Evolutionary conservation across 2,329 filamentous ascomycete genomes (phyloP).

Genomic region (Penicillium capsulatum): DNA sequence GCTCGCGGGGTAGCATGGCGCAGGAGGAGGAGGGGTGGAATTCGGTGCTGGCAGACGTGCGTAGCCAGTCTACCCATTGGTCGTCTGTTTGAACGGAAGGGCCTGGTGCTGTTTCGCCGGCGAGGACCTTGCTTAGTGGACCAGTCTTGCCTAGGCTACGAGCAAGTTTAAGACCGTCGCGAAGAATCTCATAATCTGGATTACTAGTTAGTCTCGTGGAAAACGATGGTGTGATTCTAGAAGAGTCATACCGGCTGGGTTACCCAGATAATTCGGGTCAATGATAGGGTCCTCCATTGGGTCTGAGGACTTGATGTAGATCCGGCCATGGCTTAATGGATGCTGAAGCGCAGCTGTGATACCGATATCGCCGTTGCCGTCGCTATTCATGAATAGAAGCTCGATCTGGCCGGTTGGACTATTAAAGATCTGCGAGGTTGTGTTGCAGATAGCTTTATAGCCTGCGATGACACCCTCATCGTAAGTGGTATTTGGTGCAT

Average conservation of each 20-base stretch:
- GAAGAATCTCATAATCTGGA: slow-evolving; percentile 22
- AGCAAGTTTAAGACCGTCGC: slow-evolving; percentile 25
- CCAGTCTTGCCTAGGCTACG: slow-evolving; percentile 21
- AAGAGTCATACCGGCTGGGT: slow-evolving; percentile 21
- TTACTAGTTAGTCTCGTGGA: background rate
- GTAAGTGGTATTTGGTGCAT: slow-evolving; percentile 24
- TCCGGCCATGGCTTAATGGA: slow-evolving; percentile 29
- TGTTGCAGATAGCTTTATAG: slow-evolving; percentile 29
- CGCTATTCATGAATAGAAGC: slow-evolving; percentile 30
- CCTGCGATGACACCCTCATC: slow-evolving; percentile 24
- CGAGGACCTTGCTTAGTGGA: slow-evolving; percentile 20
- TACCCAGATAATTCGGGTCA: slow-evolving; percentile 27
- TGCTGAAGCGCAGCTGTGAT: slow-evolving; percentile 29
- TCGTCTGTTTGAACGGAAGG: slow-evolving; percentile 20
- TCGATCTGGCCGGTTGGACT: slow-evolving; percentile 26
- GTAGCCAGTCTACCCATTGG: slow-evolving; percentile 23
- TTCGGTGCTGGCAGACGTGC: slow-evolving; percentile 18
- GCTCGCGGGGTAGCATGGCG: slow-evolving; percentile 26
- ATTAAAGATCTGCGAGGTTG: slow-evolving; percentile 21
- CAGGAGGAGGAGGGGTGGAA: slow-evolving; percentile 26
- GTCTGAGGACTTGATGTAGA: slow-evolving; percentile 31
- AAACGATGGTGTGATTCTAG: too few relatives aligned
- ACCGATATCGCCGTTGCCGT: slow-evolving; percentile 24
- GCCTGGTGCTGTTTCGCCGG: slow-evolving; percentile 22
- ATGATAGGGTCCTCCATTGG: slow-evolving; percentile 29